phyloP scores from a whole-genome alignment of 2,329 filamentous ascomycete genomes.

The Aspergillus ibericus region DNA sequence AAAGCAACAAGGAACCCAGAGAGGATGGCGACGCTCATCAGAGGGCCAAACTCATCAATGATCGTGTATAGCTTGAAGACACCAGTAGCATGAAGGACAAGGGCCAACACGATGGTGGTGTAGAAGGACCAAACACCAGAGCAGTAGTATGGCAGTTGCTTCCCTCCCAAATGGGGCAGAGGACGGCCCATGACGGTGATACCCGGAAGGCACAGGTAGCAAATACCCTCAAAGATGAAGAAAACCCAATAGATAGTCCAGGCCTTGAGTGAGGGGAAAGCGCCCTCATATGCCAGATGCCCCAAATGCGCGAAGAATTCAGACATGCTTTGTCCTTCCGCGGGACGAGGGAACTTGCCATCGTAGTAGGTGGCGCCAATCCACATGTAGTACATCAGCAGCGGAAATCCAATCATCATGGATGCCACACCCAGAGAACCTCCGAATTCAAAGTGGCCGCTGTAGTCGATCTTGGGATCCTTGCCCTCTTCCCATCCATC shows the following conservation, averaged over 20 bases:
- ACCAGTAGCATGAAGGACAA: constrained; percentile 75
- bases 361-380: constrained; percentile 90
- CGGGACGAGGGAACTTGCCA: constrained; percentile 72
- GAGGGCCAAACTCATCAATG: constrained; percentile 90
- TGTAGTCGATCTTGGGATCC: constrained; percentile 47
- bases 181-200: constrained; percentile 87
- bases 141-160: constrained; percentile 93
- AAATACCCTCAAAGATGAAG: constrained; percentile 77
- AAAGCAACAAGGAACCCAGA: constrained; percentile 83
- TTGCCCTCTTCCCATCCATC: constrained; percentile 45
- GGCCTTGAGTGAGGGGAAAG: constrained; percentile 77
- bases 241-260: constrained; percentile 97
- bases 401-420: constrained; percentile 93
- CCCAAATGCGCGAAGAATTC: constrained; percentile 73
- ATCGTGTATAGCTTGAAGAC: constrained; percentile 87
- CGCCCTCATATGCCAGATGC: constrained; percentile 74
- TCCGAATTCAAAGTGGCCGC: constrained; percentile 74
- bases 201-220: constrained; percentile 84
- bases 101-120: constrained; percentile 71
- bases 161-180: constrained; percentile 75
- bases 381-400: constrained; percentile 99
- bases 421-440: constrained; percentile 74
- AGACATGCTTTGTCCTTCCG: constrained; percentile 62
- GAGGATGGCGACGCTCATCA: constrained; percentile 89
- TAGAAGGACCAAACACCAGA: constrained; percentile 87